Evolutionary conservation across 805 yeast genomes (phyloP), one percentile per base, ranked within the genome.

Genomic region (Kazachstania bromeliacearum): DNA sequence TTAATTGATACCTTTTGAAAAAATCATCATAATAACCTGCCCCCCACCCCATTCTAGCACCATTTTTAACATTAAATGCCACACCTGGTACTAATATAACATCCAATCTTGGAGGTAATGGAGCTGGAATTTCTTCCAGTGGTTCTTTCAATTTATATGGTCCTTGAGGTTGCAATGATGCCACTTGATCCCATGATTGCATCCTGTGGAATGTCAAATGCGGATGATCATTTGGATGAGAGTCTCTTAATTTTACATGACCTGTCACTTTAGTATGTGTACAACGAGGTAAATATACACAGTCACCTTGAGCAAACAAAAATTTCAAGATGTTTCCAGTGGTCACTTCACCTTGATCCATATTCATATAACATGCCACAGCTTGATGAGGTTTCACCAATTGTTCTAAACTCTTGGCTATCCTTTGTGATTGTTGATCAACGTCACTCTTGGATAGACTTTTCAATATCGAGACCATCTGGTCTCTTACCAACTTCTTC

Each of bases 1-100:
- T 38, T 19, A 45, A 38, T 21, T 34, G 35, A 45, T 75, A 75
- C 34, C 80, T 60, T 31, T 66, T 61, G 28, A 82, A 68, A 48
- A 67, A 82, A 47, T 79, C 85, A 55, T 89, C 98, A 55, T 92
- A 89, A 56, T 74, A 87, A 0, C 96, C 98, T 4, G 79, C 89
- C 1, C 98, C 98, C 54, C 85, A 94, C 1, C 98, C 98, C 36
- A 89, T 54, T 36, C 98, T 56, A 9, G 64, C 55, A 16, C 76
- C 62, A 5, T 45, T 42, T 17, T 45, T 34, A 5, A 53, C 48
- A 9, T 52, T 44, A 56, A 84, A 88, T 1, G 84, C 95, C 2
- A 89, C 79, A 0, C 94, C 96, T 0, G 97, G 97, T 0, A 89
- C 66, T 5, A 89, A 59, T 5, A 89, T 62, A 7, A 89, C 48